These are phyloP conservation scores for Tardiomyces depauwii DNA, from an alignment of 1,139 yeast genomes.

Conservation along the genomic window DNA sequence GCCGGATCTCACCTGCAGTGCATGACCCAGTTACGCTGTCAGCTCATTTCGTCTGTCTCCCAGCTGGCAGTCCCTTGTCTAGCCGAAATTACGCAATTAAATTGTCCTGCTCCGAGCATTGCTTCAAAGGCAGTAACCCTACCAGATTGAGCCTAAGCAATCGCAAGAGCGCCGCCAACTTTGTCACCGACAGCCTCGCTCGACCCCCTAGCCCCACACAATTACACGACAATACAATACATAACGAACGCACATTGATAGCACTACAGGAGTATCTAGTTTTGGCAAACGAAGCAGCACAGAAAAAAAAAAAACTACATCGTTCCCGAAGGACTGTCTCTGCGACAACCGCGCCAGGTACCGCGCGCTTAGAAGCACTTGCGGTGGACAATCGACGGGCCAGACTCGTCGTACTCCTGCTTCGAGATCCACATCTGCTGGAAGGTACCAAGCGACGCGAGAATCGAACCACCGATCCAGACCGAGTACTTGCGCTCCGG, in stretches of 20 bases:
- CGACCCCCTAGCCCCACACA: too few species aligned
- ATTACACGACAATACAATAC: neutral
- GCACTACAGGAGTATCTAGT: neutral
- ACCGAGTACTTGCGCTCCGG: conserved; percentile 99
- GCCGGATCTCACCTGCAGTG: too few species aligned
- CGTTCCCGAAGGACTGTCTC: neutral
- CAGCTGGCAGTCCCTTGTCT: too few species aligned
- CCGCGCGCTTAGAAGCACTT: conserved; percentile 79
- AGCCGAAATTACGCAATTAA: too few species aligned
- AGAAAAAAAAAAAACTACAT: neutral
- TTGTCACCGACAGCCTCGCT: too few species aligned
- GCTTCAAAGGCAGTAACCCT: too few species aligned
- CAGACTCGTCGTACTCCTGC: conserved; percentile 99
- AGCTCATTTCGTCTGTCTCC: too few species aligned
- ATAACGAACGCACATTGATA: neutral
- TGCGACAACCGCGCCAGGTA: neutral
- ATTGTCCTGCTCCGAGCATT: too few species aligned
- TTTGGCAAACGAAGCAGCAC: neutral
- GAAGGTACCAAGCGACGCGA: conserved; percentile 98
- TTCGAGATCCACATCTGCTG: conserved; percentile 99
- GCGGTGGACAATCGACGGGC: conserved; percentile 99
- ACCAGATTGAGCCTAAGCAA: too few species aligned
- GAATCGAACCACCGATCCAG: conserved; percentile 99
- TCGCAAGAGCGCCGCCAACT: too few species aligned
- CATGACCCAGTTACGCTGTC: too few species aligned